Evolutionary conservation across 2,329 filamentous ascomycete genomes (phyloP).

Genomic region (Alternaria ethzedia): DNA sequence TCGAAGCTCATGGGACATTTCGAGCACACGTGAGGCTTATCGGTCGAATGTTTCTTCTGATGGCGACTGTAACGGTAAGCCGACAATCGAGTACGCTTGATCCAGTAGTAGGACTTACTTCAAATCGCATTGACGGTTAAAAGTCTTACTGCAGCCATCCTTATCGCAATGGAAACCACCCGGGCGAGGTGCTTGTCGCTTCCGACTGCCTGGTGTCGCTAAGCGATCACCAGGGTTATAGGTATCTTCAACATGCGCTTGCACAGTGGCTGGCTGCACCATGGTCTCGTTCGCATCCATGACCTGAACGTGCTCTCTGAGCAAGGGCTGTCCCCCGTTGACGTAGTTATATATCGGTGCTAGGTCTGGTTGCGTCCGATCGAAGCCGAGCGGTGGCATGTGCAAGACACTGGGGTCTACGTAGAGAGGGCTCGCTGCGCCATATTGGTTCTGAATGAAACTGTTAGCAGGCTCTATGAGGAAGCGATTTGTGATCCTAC

Average conservation of each 20-base stretch:
- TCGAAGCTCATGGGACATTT: conserved; percentile 41
- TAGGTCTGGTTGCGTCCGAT: conserved; percentile 10
- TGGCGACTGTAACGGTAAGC: conserved; percentile 38
- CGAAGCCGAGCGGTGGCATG: conserved; percentile 7
- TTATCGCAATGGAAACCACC: conserved; percentile 35
- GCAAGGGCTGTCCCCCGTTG: conserved; percentile 5
- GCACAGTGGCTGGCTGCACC: conserved; percentile 33
- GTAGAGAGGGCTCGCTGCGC: conserved; percentile 2
- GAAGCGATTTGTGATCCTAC: conserved; percentile 14
- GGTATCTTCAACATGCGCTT: conserved; percentile 33
- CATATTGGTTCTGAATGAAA: conserved; percentile 20
- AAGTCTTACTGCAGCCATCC: conserved; percentile 32
- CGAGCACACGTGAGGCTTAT: conserved; percentile 42
- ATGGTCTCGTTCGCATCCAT: conserved; percentile 38
- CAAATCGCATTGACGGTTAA: conserved; percentile 43
- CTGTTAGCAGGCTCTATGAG: conserved; percentile 5
- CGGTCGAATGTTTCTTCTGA: conserved; percentile 37
- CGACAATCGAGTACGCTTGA: neutral
- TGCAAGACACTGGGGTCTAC: neutral
- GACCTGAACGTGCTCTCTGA: conserved; percentile 14
- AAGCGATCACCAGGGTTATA: conserved; percentile 41
- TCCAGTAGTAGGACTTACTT: conserved; percentile 33
- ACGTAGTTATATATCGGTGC: conserved; percentile 11
- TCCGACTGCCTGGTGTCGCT: conserved; percentile 3
- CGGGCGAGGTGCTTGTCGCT: conserved; percentile 33